Conservation (phyloP, 768 basidiomycete genomes). For the Rhizopogon roseolus region DNA sequence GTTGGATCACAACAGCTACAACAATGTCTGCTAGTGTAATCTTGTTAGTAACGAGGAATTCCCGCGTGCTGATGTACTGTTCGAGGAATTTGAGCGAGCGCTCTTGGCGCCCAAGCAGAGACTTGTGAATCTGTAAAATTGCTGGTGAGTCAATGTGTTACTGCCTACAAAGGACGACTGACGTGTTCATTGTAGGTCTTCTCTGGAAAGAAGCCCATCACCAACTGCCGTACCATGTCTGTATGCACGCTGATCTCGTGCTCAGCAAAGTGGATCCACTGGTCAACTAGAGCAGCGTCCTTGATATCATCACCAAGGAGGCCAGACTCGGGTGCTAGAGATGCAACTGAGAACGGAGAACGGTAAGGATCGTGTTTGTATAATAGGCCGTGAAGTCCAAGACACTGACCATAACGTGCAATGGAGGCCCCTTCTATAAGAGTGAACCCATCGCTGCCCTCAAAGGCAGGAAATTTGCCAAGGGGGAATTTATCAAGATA, state of each 20-base stretch:
- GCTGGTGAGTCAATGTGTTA: neutral
- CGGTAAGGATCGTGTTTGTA: neutral
- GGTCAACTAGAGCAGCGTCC: slow-evolving; percentile 24
- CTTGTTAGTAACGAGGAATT: slow-evolving; percentile 17
- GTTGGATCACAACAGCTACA: slow-evolving; percentile 17
- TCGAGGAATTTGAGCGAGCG: slow-evolving; percentile 20
- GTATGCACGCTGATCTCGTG: slow-evolving; percentile 17
- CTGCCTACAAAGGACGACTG: neutral
- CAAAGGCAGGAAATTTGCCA: slow-evolving; percentile 25
- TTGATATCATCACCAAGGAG: slow-evolving; percentile 10
- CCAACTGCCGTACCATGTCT: slow-evolving; percentile 11
- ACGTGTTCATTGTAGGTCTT: slow-evolving; percentile 11
- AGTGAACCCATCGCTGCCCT: slow-evolving; percentile 16
- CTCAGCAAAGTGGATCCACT: slow-evolving; percentile 27
- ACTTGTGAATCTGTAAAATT: slow-evolving; percentile 12
- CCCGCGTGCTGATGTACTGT: slow-evolving; percentile 14
- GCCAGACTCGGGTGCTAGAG: slow-evolving; percentile 21
- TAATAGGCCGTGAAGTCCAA: neutral
- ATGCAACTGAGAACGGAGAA: slow-evolving; percentile 8
- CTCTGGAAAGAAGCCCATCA: too few species aligned
- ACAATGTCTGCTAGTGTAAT: slow-evolving; percentile 24
- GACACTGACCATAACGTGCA: slow-evolving; percentile 21
- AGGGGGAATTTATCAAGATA: slow-evolving; percentile 24
- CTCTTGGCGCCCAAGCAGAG: slow-evolving; percentile 13
- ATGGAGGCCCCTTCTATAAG: slow-evolving; percentile 25